These are phyloP conservation scores for Sequoia sempervirens DNA, from an alignment of 75 land plant species.

Conservation along the genomic window DNA sequence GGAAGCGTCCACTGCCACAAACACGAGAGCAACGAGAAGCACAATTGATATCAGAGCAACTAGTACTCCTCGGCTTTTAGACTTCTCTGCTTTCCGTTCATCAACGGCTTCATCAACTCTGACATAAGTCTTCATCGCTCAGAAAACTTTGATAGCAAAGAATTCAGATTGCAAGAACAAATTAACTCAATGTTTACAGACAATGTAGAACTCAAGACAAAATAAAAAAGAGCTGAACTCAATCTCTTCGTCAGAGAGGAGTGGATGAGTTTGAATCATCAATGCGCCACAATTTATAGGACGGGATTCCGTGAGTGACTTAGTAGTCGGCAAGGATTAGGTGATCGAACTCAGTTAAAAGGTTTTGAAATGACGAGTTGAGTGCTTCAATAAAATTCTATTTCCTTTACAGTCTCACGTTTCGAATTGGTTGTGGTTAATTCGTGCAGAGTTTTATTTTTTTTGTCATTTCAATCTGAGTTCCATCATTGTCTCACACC, in stretches of 20 bases:
- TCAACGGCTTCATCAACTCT: neutral
- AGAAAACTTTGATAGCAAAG: neutral
- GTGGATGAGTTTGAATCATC: neutral
- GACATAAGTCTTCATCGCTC: neutral
- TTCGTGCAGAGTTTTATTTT: too few species aligned
- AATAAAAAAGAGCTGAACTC: neutral
- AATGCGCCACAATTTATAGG: neutral
- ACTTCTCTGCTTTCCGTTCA: neutral
- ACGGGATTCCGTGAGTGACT: too few species aligned
- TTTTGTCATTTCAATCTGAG: too few species aligned
- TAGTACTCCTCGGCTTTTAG: neutral
- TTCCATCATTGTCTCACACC: neutral
- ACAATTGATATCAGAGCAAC: neutral
- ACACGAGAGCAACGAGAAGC: neutral
- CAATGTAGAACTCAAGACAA: too few species aligned
- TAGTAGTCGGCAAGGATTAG: too few species aligned
- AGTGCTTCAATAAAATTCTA: neutral
- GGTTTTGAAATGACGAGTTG: neutral
- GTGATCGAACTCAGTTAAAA: too few species aligned
- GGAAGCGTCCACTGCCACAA: neutral
- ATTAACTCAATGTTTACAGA: too few species aligned
- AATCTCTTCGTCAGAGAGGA: neutral
- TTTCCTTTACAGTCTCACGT: neutral
- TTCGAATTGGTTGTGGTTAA: neutral
- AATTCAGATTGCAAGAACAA: neutral